Base-by-base conservation (phyloP, 805 yeast genomes). In the Metschnikowia amazonensis region DNA sequence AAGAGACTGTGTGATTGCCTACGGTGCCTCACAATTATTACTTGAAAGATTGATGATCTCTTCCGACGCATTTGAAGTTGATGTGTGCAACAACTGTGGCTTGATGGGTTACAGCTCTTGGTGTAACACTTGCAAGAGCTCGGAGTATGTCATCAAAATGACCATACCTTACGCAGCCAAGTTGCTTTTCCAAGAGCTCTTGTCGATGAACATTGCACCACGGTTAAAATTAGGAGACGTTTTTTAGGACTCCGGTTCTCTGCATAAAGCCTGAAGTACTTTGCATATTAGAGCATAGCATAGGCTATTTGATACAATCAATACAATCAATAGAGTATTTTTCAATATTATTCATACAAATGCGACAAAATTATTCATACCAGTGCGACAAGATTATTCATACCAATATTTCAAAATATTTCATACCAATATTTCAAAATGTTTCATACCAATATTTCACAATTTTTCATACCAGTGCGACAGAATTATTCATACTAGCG, bases 161-260 rank as follows among this genome's bases (percentile, higher is more conserved):
- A 90, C 96, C 7, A 90, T 94, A 62, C 99, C 99, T 5, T 94
- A 94, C 60, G 99, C 99, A n/a, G 99, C 99, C 40, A 94, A 94
- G 68, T 74, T 94, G 59, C 72, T 94, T 58, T 94, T 94, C 88
- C 99, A 94, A 73, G 99, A 94, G 66, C 77, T 94, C 57, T 75
- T 94, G 62, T 87, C 97, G n/a, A 94, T 94, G 99, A 94, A 94
- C 66, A 94, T 94, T 63, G 98, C 99, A 3, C 99, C 99, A 53
- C 80, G 98, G 60, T 75, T 94, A 64, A 85, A 82, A 65, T 69
- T 94, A 52, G 94, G 89, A 23, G 97, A 90, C 66, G 92, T 86
- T 7, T 89, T 89, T 57, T 82, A 53, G 48, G 17, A 23, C 20
- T 35, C 29, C 29, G 10, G 28, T 23, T 33, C 20, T 28, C 29